These are phyloP conservation scores for Vanrija pseudolonga DNA, from an alignment of 1,284 basidiomycete species.

Conservation along the genomic window DNA sequence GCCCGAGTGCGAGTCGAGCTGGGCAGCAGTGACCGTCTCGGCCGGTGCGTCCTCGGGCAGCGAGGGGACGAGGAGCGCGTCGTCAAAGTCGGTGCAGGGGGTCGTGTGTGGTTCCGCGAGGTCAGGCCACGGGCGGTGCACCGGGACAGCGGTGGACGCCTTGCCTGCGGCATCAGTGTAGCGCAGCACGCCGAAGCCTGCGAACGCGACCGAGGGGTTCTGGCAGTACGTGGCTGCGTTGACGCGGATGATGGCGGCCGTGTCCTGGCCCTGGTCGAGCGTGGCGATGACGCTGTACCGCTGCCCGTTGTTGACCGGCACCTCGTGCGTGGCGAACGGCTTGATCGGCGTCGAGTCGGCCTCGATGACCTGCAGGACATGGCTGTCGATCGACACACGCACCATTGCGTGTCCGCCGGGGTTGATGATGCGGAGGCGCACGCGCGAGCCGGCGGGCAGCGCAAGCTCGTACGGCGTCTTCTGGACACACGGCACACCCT, in stretches of 20 bases:
- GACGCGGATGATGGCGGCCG: slow-evolving; percentile 35
- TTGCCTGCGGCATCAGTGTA: background rate
- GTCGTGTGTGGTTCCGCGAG: background rate
- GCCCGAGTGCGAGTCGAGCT: slow-evolving; percentile 21
- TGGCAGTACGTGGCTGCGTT: slow-evolving; percentile 18
- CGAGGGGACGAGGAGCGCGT: slow-evolving; percentile 3
- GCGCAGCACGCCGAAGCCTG: background rate
- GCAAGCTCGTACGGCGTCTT: background rate
- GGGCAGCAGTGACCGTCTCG: background rate
- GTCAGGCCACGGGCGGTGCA: background rate
- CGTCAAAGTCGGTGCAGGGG: background rate
- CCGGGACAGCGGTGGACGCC: background rate
- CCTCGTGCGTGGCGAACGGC: slow-evolving; percentile 19
- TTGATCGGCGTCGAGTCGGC: slow-evolving; percentile 24
- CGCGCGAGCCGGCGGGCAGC: slow-evolving; percentile 1
- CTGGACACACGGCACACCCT: slow-evolving; percentile 1
- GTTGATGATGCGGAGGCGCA: slow-evolving; percentile 23
- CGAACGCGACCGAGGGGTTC: background rate
- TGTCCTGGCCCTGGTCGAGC: slow-evolving; percentile 22
- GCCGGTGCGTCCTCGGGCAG: slow-evolving; percentile 12
- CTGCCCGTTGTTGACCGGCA: slow-evolving; percentile 25
- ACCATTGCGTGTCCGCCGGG: slow-evolving; percentile 10
- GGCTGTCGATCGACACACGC: slow-evolving; percentile 26
- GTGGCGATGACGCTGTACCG: slow-evolving; percentile 38
- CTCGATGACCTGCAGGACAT: slow-evolving; percentile 29